These are phyloP conservation scores for Limnanthes douglasii DNA, from an alignment of 345 rosid species.

Conservation along the genomic window DNA sequence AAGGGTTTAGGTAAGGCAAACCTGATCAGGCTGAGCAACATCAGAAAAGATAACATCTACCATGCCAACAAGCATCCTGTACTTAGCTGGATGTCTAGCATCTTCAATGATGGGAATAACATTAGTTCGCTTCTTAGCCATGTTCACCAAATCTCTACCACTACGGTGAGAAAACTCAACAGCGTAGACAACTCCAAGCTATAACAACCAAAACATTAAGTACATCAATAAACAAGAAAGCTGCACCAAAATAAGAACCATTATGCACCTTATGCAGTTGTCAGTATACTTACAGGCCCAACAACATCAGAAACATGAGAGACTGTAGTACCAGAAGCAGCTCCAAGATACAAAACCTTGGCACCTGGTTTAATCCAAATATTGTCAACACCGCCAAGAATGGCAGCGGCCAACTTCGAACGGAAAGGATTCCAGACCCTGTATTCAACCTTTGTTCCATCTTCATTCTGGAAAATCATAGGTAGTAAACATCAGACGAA, in stretches of 20 bases:
- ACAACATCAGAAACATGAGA: constrained; percentile 95
- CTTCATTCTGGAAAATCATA: constrained; percentile 45
- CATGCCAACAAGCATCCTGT: constrained; percentile 98
- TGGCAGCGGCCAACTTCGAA: constrained; percentile 90
- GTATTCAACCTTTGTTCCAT: constrained; percentile 86
- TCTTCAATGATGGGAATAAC: constrained; percentile 93
- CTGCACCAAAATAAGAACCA: background rate
- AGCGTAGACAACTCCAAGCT: constrained; percentile 89
- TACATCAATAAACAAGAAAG: background rate
- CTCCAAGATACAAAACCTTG: constrained; percentile 90
- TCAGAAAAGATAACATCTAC: constrained; percentile 98
- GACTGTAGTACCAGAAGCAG: constrained; percentile 99
- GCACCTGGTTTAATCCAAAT: constrained; percentile 97
- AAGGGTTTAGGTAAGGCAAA: constrained; percentile 13
- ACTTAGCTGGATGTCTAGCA: constrained; percentile 96
- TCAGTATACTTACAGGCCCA: constrained; percentile 60
- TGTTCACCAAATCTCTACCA: constrained; percentile 96
- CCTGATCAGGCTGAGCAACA: constrained; percentile 99
- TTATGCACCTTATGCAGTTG: background rate
- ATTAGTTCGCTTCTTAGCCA: constrained; percentile 96
- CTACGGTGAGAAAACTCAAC: constrained; percentile 96
- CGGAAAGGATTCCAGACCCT: constrained; percentile 98
- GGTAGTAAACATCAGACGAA: background rate
- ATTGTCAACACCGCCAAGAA: constrained; percentile 96
- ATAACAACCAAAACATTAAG: background rate